A percentile compares a stretch with the other conserved stretches of the same genome.
Evolutionary conservation across 805 yeast species (phyloP).

Genomic region (Barnettozyma siamensis): DNA sequence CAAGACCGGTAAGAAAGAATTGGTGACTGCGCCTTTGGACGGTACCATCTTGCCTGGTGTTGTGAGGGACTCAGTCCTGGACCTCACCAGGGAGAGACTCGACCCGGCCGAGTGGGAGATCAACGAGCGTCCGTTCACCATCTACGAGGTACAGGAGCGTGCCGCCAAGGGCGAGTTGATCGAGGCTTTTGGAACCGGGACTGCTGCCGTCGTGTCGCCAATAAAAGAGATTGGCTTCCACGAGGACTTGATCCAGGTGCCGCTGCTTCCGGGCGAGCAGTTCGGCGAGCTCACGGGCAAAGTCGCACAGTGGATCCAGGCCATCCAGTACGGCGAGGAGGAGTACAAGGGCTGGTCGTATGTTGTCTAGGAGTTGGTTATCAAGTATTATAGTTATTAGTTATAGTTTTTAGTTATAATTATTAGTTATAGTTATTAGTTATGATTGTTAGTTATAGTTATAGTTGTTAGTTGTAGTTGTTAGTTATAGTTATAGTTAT

Average conservation of each 20-base stretch:
- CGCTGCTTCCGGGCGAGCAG: constrained; percentile 74
- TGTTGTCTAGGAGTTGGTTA: constrained; percentile 27
- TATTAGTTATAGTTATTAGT: too few relatives aligned
- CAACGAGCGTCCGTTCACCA: constrained; percentile 78
- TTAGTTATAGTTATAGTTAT: too few relatives aligned
- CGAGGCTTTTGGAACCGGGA: constrained; percentile 96
- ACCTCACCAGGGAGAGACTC: constrained; percentile 70
- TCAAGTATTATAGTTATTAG: neutral
- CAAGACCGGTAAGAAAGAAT: constrained; percentile 79
- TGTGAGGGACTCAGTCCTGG: constrained; percentile 83
- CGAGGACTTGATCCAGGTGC: constrained; percentile 69
- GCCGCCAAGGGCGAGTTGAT: constrained; percentile 77
- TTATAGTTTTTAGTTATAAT: too few relatives aligned
- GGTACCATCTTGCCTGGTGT: constrained; percentile 97
- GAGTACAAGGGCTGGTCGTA: constrained; percentile 52
- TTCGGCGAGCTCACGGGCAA: constrained; percentile 72
- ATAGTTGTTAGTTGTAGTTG: too few relatives aligned
- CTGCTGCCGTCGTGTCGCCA: constrained; percentile 96
- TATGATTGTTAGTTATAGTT: too few relatives aligned
- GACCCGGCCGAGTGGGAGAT: constrained; percentile 74
- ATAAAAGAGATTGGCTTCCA: constrained; percentile 81
- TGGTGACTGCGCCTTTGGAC: constrained; percentile 93
- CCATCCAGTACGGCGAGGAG: constrained; percentile 83
- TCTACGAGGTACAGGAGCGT: constrained; percentile 71
- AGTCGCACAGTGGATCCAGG: constrained; percentile 80